These are phyloP conservation scores for Diplodia sapinea DNA, from an alignment of 2,329 filamentous ascomycete genomes.

Conservation along the genomic window DNA sequence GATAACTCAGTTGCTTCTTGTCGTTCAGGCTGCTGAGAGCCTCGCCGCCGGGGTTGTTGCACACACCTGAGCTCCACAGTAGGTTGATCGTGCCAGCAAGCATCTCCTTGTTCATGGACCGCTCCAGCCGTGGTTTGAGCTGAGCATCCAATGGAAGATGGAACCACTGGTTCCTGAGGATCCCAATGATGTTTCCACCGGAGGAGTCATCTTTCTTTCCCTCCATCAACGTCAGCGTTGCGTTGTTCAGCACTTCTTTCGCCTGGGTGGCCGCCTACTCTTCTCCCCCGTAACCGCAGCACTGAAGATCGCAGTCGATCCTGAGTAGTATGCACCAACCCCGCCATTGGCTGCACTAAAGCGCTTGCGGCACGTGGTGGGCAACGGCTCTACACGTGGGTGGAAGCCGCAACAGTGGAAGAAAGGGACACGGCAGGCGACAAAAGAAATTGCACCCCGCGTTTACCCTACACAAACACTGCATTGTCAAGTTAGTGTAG, in stretches of 20 bases:
- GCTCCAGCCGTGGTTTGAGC: too few species aligned
- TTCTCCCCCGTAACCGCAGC: not conserved
- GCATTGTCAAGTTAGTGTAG: too few species aligned
- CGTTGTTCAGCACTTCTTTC: not conserved
- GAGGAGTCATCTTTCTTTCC: not conserved
- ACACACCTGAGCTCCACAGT: slow-evolving; percentile 1
- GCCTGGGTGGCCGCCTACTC: not conserved
- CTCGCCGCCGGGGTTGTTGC: slow-evolving; percentile 33
- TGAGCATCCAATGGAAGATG: not conserved
- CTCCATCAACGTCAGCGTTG: not conserved
- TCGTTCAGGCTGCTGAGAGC: slow-evolving; percentile 33
- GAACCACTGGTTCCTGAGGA: not conserved
- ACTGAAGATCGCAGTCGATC: not conserved
- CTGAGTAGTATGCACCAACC: not conserved
- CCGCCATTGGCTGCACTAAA: too few species aligned
- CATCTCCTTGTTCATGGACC: not conserved
- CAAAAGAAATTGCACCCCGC: too few species aligned
- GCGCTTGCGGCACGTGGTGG: too few species aligned
- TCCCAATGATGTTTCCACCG: not conserved
- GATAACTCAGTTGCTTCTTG: slow-evolving; percentile 32
- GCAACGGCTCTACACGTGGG: not conserved
- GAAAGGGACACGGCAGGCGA: too few species aligned
- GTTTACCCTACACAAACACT: too few species aligned
- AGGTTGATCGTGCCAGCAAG: not conserved
- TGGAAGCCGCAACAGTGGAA: not conserved